Evolutionary conservation across 345 rosid genomes (phyloP).

Genomic region (Rhizophora mangle): DNA sequence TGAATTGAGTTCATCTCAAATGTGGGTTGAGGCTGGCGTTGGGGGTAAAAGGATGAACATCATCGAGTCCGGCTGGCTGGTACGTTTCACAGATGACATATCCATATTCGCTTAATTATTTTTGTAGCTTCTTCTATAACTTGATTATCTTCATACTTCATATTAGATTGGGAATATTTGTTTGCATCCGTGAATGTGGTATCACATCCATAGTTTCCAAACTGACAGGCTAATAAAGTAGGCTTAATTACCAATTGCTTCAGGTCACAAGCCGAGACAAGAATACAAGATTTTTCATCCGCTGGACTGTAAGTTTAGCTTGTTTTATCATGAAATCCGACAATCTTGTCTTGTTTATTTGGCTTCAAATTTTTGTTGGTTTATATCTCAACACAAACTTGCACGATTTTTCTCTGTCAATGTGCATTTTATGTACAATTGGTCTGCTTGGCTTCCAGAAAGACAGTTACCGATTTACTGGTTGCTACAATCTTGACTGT

Average conservation of each 20-base stretch:
- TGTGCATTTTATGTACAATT: neutral
- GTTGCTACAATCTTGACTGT: slow-evolving; percentile 14
- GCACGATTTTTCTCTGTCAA: neutral
- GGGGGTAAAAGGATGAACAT: neutral
- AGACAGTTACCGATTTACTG: neutral
- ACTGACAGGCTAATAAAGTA: neutral
- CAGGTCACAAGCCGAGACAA: neutral
- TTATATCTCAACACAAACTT: no score
- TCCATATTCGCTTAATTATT: neutral
- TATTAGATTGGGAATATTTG: neutral
- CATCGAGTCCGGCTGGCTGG: neutral
- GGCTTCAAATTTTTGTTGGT: neutral
- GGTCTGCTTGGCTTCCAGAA: neutral
- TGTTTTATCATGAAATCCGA: neutral
- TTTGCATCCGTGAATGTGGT: no score
- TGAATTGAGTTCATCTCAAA: neutral
- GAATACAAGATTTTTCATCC: neutral
- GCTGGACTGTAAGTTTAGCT: neutral
- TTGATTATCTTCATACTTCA: neutral
- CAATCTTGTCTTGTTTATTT: neutral
- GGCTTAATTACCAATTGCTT: neutral
- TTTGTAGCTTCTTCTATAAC: neutral
- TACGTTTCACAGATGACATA: neutral
- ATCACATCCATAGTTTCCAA: neutral
- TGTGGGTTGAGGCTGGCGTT: neutral